Percentiles rank a stretch among this genome's conserved stretches.
Conservation (phyloP, 192 early-diverging fungal species). For the Chytriomyces sp. region DNA sequence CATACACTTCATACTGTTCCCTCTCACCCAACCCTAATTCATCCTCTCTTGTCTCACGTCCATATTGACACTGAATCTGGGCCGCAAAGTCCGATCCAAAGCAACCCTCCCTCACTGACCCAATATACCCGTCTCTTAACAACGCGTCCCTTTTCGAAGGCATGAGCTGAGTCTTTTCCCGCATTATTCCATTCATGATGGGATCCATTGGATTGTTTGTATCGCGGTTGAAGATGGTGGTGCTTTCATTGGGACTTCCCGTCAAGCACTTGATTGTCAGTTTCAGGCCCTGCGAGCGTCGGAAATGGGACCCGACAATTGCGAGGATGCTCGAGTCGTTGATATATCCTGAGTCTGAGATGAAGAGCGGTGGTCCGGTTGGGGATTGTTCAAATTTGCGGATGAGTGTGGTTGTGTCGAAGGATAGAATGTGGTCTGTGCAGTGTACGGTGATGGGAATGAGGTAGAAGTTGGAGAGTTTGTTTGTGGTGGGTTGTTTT, state of each 20-base stretch:
- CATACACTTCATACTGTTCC: neutral
- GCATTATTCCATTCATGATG: too few relatives aligned
- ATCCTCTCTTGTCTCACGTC: neutral
- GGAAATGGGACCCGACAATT: neutral
- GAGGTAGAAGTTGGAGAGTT: neutral
- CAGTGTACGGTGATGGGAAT: constrained; percentile 19
- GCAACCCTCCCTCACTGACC: constrained; percentile 19
- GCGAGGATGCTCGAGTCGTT: constrained; percentile 20
- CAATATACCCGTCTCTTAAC: constrained; percentile 16
- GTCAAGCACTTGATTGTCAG: constrained; percentile 14
- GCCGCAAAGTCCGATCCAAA: constrained; percentile 27
- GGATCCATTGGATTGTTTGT: neutral
- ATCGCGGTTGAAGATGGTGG: constrained; percentile 14
- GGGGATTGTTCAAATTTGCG: neutral
- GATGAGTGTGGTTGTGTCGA: constrained; percentile 1
- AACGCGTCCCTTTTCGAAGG: neutral
- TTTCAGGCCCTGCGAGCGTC: neutral
- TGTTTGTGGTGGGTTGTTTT: neutral
- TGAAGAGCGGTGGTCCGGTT: neutral
- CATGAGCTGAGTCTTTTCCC: too few relatives aligned
- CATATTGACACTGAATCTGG: neutral
- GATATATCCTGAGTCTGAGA: neutral
- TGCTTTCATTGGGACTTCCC: constrained; percentile 1
- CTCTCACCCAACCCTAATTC: neutral
- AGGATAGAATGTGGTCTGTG: constrained; percentile 13